These are phyloP conservation scores for Rhizopus delemar DNA, from an alignment of 371 early-diverging fungal genomes.

Conservation along the genomic window DNA sequence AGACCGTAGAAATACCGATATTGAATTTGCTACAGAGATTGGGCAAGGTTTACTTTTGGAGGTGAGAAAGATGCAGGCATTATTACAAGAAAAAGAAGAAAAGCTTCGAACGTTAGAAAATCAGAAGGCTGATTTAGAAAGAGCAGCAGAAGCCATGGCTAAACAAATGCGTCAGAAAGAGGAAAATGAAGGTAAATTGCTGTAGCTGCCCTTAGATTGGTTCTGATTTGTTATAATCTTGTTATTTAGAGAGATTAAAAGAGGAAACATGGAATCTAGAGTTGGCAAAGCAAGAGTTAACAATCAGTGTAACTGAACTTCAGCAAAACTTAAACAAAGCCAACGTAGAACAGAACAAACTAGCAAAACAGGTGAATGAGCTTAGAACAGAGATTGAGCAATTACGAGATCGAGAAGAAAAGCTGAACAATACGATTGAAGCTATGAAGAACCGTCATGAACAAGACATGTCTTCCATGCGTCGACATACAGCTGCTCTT, in stretches of 20 bases:
- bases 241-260: conserved; percentile 47
- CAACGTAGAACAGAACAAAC: conserved; percentile 57
- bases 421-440: conserved; percentile 54
- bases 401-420: conserved; percentile 67
- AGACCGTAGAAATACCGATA: conserved; percentile 54
- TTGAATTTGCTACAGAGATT: conserved; percentile 58
- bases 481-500: conserved; percentile 58
- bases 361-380: conserved; percentile 53
- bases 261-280: conserved; percentile 67
- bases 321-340: conserved; percentile 58
- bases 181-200: conserved; percentile 62
- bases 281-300: conserved; percentile 59
- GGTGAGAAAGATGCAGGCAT: conserved; percentile 54
- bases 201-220: not conserved
- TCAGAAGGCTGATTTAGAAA: conserved; percentile 65
- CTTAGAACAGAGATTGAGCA: conserved; percentile 64
- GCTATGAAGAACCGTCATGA: conserved; percentile 63
- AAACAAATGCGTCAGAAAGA: conserved; percentile 62
- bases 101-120: conserved; percentile 64
- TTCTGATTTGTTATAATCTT: not conserved
- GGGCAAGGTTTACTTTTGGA: conserved; percentile 58
- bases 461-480: conserved; percentile 64
- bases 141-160: conserved; percentile 63
- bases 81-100: conserved; percentile 65
- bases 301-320: conserved; percentile 55